Conservation (phyloP, 108 stramenopile species). For the Mayamaea pseudoterrestris region DNA sequence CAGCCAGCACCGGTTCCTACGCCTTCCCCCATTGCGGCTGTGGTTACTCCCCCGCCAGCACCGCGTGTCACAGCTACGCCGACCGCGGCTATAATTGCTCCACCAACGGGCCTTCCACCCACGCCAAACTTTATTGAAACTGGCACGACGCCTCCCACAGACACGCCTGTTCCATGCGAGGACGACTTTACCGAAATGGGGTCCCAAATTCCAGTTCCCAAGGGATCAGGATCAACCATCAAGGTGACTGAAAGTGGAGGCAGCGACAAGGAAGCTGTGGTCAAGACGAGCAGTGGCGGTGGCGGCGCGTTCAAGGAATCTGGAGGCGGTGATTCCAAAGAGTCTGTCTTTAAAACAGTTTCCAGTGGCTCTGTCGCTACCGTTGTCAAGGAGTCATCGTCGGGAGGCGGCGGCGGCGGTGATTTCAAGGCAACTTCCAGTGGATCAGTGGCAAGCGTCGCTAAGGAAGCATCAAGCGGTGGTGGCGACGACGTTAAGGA, state of each 20-base stretch:
- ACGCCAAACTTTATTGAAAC: too few relatives aligned
- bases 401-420: conserved; percentile 45
- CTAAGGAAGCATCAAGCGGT: conserved; percentile 20
- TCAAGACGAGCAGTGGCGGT: neutral
- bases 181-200: too few relatives aligned
- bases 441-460: conserved; percentile 68
- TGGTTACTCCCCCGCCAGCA: too few relatives aligned
- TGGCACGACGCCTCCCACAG: too few relatives aligned
- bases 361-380: conserved; percentile 43
- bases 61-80: too few relatives aligned
- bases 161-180: too few relatives aligned
- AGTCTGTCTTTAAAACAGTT: conserved; percentile 20
- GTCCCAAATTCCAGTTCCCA: too few relatives aligned
- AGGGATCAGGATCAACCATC: neutral
- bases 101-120: too few relatives aligned
- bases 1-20: too few relatives aligned
- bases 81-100: too few relatives aligned
- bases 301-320: neutral
- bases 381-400: too few relatives aligned
- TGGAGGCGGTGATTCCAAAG: neutral
- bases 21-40: too few relatives aligned
- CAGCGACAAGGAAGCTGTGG: neutral
- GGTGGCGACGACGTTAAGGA: conserved; percentile 30
- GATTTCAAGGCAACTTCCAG: conserved; percentile 55
- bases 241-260: neutral